A percentile compares a stretch with the other conserved stretches of the same genome.
phyloP scores from a whole-genome alignment of 2,329 filamentous ascomycete species.

The Monosporascus sp. region DNA sequence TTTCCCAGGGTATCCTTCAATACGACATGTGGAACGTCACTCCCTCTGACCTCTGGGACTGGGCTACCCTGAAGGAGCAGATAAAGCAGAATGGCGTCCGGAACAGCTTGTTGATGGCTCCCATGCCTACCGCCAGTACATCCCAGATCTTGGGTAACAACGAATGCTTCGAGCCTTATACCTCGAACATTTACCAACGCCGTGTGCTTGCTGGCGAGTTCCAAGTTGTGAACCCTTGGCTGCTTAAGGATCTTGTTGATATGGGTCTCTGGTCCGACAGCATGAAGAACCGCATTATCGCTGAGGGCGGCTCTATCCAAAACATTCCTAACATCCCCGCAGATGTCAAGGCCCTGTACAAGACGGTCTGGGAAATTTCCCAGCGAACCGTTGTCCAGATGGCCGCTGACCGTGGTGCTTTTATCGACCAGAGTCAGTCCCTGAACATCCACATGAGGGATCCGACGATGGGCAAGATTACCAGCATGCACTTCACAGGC shows the following conservation, averaged over 20 bases:
- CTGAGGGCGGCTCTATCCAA: slow-evolving; percentile 91
- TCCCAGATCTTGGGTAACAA: slow-evolving; percentile 99
- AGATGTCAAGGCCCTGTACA: slow-evolving; percentile 95
- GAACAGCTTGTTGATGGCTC: slow-evolving; percentile 91
- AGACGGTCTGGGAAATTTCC: slow-evolving; percentile 99
- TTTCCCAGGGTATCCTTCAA: slow-evolving; percentile 92
- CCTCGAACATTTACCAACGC: slow-evolving; percentile 98
- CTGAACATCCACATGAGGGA: slow-evolving; percentile 99
- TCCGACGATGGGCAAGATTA: slow-evolving; percentile 99
- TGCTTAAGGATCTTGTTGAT: slow-evolving; percentile 96
- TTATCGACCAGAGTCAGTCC: slow-evolving; percentile 98
- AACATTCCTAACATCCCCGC: slow-evolving; percentile 94
- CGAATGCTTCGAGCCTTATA: slow-evolving; percentile 99
- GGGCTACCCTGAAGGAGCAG: slow-evolving; percentile 80
- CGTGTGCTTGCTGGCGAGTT: slow-evolving; percentile 97
- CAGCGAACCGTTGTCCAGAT: slow-evolving; percentile 95
- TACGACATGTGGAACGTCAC: slow-evolving; percentile 98
- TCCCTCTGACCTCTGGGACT: slow-evolving; percentile 94
- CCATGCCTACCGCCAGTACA: slow-evolving; percentile 96
- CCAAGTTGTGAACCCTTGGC: slow-evolving; percentile 98
- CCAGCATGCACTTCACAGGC: slow-evolving; percentile 97
- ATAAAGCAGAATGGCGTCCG: slow-evolving; percentile 91
- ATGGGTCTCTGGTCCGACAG: slow-evolving; percentile 97
- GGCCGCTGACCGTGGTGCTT: slow-evolving; percentile 96
- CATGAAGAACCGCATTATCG: slow-evolving; percentile 99